A percentile compares a stretch with the other conserved stretches of the same genome.
These are phyloP conservation scores for Daldinia grandis DNA, from an alignment of 495 filamentous ascomycete species.

Conservation along the genomic window DNA sequence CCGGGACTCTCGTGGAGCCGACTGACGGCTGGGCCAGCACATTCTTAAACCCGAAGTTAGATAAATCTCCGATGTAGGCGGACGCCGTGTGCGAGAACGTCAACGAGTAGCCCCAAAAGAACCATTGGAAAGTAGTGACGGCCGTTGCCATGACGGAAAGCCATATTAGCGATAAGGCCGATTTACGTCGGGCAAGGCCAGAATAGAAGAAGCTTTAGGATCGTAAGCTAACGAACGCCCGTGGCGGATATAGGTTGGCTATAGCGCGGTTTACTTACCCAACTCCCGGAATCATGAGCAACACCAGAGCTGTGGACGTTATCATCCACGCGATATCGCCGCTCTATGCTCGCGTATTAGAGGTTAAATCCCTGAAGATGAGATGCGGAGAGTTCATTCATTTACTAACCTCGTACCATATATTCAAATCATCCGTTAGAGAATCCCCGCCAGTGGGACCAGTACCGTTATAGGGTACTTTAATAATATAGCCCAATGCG, in stretches of 20 bases:
- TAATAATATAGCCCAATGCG: conserved; percentile 56
- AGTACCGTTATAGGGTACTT: conserved; percentile 71
- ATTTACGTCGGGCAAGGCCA: conserved; percentile 95
- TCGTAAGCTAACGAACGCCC: conserved; percentile 22
- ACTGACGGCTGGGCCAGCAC: conserved; percentile 84
- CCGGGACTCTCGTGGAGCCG: conserved; percentile 81
- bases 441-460: conserved; percentile 76
- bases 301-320: conserved; percentile 83
- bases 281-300: conserved; percentile 98
- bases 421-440: conserved; percentile 75
- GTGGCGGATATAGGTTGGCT: conserved; percentile 18
- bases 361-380: neutral
- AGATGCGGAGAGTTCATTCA: neutral
- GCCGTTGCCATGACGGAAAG: conserved; percentile 95
- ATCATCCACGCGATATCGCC: conserved; percentile 96
- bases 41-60: conserved; percentile 86
- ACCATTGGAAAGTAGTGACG: conserved; percentile 95
- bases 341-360: conserved; percentile 56
- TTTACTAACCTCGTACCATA: conserved; percentile 76
- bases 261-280: conserved; percentile 54
- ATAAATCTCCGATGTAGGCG: conserved; percentile 82
- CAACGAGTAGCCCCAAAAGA: conserved; percentile 98
- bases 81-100: conserved; percentile 89
- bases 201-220: conserved; percentile 89
- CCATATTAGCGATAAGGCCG: conserved; percentile 93